phyloP scores from a whole-genome alignment of 2,329 filamentous ascomycete genomes.

The Colletotrichum chrysophilum region DNA sequence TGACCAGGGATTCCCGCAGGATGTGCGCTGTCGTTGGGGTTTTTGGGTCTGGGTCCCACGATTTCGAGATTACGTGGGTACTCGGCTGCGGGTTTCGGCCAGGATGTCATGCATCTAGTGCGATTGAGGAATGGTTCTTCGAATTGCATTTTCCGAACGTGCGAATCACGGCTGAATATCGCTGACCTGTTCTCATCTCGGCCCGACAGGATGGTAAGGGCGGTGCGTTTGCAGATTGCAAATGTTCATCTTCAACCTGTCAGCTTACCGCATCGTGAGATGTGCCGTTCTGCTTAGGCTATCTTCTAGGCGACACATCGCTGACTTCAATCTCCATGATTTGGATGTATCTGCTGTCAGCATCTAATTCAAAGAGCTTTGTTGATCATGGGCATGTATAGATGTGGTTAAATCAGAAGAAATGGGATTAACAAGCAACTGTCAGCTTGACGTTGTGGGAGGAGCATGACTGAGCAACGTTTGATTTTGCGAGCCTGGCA shows the following conservation, averaged over 20 bases:
- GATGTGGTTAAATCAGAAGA: neutral
- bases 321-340: neutral
- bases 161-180: neutral
- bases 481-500: neutral
- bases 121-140: neutral
- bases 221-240: neutral
- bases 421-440: neutral
- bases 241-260: neutral
- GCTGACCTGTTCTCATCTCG: neutral
- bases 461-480: neutral
- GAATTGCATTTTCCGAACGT: neutral
- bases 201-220: neutral
- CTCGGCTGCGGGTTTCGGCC: neutral
- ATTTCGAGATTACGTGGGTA: neutral
- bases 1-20: neutral
- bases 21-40: neutral
- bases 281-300: neutral
- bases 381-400: neutral
- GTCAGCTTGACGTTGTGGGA: neutral
- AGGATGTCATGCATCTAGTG: neutral
- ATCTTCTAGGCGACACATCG: too few species aligned
- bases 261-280: neutral
- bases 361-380: neutral
- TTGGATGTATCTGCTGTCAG: neutral
- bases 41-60: neutral